Percentiles rank a stretch among this genome's conserved stretches.
Evolutionary conservation across 1,139 yeast species (phyloP).

Genomic region (Wickerhamomyces sp.): DNA sequence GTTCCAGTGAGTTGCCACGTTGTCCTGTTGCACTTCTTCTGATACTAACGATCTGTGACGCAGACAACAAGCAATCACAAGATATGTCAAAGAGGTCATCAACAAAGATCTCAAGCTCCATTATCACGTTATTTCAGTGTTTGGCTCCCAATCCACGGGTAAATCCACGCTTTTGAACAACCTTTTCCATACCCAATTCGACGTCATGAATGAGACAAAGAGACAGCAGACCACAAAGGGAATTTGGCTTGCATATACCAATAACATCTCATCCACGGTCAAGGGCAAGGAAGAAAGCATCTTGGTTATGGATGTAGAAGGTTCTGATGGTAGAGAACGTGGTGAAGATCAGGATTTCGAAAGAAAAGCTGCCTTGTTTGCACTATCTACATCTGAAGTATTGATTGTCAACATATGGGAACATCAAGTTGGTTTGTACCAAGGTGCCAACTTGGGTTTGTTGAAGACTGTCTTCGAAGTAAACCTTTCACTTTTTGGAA

Average conservation of each 20-base stretch:
- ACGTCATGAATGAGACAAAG: slow-evolving; percentile 82
- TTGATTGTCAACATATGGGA: slow-evolving; percentile 95
- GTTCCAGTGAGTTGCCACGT: slow-evolving; percentile 35
- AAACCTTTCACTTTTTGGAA: slow-evolving; percentile 69
- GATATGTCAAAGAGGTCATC: slow-evolving; percentile 31
- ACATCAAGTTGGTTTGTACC: slow-evolving; percentile 92
- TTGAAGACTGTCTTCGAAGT: slow-evolving; percentile 95
- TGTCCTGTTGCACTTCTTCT: no score
- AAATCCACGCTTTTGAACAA: slow-evolving; percentile 86
- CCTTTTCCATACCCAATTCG: slow-evolving; percentile 81
- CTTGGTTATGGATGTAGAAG: slow-evolving; percentile 95
- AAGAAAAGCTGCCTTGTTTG: slow-evolving; percentile 92
- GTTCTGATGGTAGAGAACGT: slow-evolving; percentile 95
- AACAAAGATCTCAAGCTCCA: slow-evolving; percentile 52
- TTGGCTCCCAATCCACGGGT: slow-evolving; percentile 96
- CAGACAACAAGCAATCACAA: slow-evolving; percentile 11
- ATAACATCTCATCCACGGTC: slow-evolving; percentile 30
- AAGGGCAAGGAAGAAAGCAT: slow-evolving; percentile 31
- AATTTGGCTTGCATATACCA: slow-evolving; percentile 81
- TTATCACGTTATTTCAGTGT: slow-evolving; percentile 90
- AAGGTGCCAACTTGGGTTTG: slow-evolving; percentile 96
- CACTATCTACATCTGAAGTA: slow-evolving; percentile 86
- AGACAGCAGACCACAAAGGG: slow-evolving; percentile 94
- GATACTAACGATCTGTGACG: neutral
- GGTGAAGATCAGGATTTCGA: slow-evolving; percentile 99